phyloP scores from a whole-genome alignment of 2,329 filamentous ascomycete species.

The Sporothrix schenckii region DNA sequence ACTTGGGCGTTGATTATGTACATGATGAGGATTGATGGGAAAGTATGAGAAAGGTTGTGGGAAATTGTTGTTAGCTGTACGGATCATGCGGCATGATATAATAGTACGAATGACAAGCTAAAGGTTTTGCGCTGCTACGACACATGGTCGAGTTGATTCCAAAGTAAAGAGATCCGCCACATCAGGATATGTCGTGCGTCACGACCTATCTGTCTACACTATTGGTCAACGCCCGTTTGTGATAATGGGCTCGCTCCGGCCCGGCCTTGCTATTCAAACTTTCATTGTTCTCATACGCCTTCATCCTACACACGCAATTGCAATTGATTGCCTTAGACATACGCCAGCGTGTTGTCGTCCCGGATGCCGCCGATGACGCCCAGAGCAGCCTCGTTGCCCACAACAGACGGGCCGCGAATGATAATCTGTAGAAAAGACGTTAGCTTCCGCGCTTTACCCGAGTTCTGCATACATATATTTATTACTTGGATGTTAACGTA shows the following conservation, averaged over 20 bases:
- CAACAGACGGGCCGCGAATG: constrained; percentile 73
- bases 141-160: neutral
- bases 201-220: constrained; percentile 8
- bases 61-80: no score
- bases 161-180: neutral
- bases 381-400: constrained; percentile 65
- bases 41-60: neutral
- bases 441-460: neutral
- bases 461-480: neutral
- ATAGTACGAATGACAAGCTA: neutral
- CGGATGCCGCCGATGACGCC: constrained; percentile 67
- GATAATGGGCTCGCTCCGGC: neutral
- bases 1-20: neutral
- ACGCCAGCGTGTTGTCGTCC: constrained; percentile 73
- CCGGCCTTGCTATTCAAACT: neutral
- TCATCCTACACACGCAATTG: neutral
- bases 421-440: constrained; percentile 58
- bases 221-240: neutral
- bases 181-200: neutral
- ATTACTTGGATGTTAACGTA: constrained; percentile 46
- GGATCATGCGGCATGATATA: neutral
- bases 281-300: neutral
- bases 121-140: neutral
- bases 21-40: neutral
- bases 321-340: constrained; percentile 43